These are phyloP conservation scores for Yamadazyma conglobata DNA, from an alignment of 1,139 yeast species.

Conservation along the genomic window DNA sequence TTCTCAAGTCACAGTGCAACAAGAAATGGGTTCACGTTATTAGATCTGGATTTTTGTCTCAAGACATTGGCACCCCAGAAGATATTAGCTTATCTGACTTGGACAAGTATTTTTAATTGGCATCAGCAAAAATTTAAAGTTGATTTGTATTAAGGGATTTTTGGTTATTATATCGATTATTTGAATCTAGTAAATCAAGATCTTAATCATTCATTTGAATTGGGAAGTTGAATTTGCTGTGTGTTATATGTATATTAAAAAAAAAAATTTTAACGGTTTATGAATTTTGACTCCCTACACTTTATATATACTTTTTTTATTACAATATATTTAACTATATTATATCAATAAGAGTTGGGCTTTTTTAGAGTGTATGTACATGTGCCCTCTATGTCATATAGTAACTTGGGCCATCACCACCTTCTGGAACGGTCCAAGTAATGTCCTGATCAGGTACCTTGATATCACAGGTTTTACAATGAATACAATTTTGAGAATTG, in stretches of 20 bases:
- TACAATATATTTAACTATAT: too few species aligned
- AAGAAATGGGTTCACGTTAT: slow-evolving; percentile 68
- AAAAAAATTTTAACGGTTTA: slow-evolving; percentile 6
- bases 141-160: neutral
- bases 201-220: slow-evolving; percentile 3
- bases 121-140: too few species aligned
- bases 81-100: slow-evolving; percentile 69
- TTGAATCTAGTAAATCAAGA: slow-evolving; percentile 2
- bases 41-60: slow-evolving; percentile 68
- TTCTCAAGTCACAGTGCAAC: slow-evolving; percentile 21
- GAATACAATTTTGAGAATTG: slow-evolving; percentile 94
- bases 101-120: slow-evolving; percentile 51
- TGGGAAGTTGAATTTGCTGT: slow-evolving; percentile 3
- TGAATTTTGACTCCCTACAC: too few species aligned
- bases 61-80: slow-evolving; percentile 76
- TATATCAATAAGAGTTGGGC: too few species aligned
- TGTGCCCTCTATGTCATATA: slow-evolving; percentile 67
- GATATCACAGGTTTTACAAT: slow-evolving; percentile 97
- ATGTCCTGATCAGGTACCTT: slow-evolving; percentile 94
- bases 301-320: too few species aligned
- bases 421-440: slow-evolving; percentile 94
- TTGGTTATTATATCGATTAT: neutral
- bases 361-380: too few species aligned
- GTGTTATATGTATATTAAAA: slow-evolving; percentile 13
- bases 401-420: slow-evolving; percentile 97